phyloP scores from a whole-genome alignment of 2,329 filamentous ascomycete species.

The Torrubiella hemipterigena region DNA sequence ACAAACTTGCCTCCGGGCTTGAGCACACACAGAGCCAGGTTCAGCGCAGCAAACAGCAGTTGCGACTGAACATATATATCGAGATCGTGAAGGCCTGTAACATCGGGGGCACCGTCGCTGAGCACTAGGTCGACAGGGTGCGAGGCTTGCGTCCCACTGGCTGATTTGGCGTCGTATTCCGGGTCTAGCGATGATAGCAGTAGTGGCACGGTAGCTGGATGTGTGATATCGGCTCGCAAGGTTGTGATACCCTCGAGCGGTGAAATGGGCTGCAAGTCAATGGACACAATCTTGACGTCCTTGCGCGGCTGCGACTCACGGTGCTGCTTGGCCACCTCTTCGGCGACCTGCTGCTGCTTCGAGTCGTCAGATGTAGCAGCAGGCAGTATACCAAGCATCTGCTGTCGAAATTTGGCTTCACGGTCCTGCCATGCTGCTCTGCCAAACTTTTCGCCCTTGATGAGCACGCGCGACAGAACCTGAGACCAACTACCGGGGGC shows the following conservation, averaged over 20 bases:
- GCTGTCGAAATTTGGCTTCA: conserved; percentile 52
- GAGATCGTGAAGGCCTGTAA: conserved; percentile 90
- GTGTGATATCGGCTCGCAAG: conserved; percentile 90
- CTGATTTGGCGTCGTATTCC: conserved; percentile 36
- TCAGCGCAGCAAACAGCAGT: conserved; percentile 85
- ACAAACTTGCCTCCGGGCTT: conserved; percentile 92
- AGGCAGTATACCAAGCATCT: conserved; percentile 43
- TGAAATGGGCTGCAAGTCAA: conserved; percentile 92
- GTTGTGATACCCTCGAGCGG: conserved; percentile 87
- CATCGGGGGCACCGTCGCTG: conserved; percentile 90
- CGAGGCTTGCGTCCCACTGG: conserved; percentile 34
- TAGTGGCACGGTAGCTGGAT: conserved; percentile 86
- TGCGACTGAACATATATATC: conserved; percentile 98
- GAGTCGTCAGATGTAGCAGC: conserved; percentile 13
- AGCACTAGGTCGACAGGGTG: conserved; percentile 87
- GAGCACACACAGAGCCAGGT: conserved; percentile 84
- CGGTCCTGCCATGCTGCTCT: conserved; percentile 78
- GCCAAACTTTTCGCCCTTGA: conserved; percentile 87
- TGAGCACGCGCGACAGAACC: conserved; percentile 83
- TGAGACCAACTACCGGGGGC: conserved; percentile 97
- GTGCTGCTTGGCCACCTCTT: conserved; percentile 10
- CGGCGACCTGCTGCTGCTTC: conserved; percentile 8
- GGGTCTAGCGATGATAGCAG: conserved; percentile 77
- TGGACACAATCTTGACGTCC: conserved; percentile 86
- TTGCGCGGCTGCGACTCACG: conserved; percentile 34